A percentile compares a stretch with the other conserved stretches of the same genome.
phyloP scores from a whole-genome alignment of 192 early-diverging fungal species.

The Coemansia sp. region DNA sequence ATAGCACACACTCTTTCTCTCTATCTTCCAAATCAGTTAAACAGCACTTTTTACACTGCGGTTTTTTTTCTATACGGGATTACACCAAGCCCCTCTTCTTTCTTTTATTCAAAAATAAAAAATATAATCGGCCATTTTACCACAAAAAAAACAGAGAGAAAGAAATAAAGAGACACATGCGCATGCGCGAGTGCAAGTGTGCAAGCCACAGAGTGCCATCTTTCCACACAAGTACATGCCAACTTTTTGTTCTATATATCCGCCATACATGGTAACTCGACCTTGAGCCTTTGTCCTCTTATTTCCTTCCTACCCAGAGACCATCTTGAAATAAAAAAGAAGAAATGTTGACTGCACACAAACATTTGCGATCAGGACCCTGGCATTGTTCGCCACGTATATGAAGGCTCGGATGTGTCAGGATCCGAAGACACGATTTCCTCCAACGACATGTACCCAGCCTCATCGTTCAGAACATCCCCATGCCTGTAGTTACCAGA shows the following conservation, averaged over 20 bases:
- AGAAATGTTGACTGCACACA: neutral
- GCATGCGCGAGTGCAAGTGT: too few species aligned
- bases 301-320: too few species aligned
- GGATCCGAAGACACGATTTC: conserved; percentile 38
- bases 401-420: conserved; percentile 18
- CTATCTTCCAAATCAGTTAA: too few species aligned
- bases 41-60: too few species aligned
- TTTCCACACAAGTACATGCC: neutral
- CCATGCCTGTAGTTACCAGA: too few species aligned
- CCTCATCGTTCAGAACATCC: neutral
- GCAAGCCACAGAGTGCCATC: neutral
- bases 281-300: neutral
- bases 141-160: too few species aligned
- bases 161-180: too few species aligned
- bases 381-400: conserved; percentile 5
- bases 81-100: too few species aligned
- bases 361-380: neutral
- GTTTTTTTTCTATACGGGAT: too few species aligned
- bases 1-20: neutral
- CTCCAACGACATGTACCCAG: conserved; percentile 30
- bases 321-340: neutral
- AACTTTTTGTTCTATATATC: neutral
- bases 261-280: neutral
- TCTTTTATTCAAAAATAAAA: neutral
- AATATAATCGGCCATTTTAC: conserved; percentile 1